Base-by-base conservation (phyloP, 148 eudicot species). In the Beta vulgaris region DNA sequence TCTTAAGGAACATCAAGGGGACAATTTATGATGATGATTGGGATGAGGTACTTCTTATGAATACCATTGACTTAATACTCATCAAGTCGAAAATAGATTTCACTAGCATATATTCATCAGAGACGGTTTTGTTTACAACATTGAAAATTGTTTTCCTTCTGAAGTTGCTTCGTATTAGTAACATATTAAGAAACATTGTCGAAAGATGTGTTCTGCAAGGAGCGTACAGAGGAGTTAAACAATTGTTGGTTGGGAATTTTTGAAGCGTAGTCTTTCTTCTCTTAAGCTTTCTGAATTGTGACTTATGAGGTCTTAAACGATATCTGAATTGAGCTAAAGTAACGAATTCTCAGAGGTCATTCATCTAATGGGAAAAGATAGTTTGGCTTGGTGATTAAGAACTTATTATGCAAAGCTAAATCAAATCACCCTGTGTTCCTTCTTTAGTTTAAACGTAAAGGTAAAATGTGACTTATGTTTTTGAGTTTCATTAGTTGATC, bases 1-100 rank as follows among this genome's bases (percentile, higher is more conserved):
- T 95, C 80, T 89, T 95, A 82, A 83, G 83, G 84, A 90, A 91
- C 84, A 88, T 95, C 65, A 92, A 95, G 84, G 96, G 99, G 68
- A 89, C 89, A 64, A 86, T 91, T 83, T 93, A 88, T 75, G 97
- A 92, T 62, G 96, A 90, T 71, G 99, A 95, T 49, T 88, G 96
- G 99, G 99, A 95, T 80, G 92, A 92, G 97, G 98, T 94, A 84
- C 26, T 75, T 39, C 40, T 55, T 43, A 19, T 37, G 11, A 2
- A 11, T 26, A 32, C 8, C 36, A 31, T 23, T 68, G 67, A 61
- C 51, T 65, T 75, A 12, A 53, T 19, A 11, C 18, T 37, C 42
- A 55, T 55, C 66, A 37, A 35, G 10, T 29, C 7, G 72, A 18
- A 31, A 36, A 48, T 69, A 7, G 21, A 16, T 54, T 48, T 31